Conservation (phyloP, 352 stramenopile genomes). For the Phytophthora sojae region DNA sequence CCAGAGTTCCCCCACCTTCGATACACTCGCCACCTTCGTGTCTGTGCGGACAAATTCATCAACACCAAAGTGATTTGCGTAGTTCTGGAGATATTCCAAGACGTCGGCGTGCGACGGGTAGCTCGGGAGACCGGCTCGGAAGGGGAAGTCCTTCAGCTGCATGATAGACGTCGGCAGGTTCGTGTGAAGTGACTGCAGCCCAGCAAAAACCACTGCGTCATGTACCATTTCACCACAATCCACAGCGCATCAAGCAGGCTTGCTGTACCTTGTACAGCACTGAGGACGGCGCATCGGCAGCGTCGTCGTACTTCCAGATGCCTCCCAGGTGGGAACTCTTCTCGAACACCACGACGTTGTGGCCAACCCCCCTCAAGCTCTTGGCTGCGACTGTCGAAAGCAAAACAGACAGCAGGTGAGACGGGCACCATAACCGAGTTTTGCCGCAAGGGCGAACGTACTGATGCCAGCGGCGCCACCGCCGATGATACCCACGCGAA, state of each 20-base stretch:
- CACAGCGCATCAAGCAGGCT: background rate
- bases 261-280: constrained; percentile 75
- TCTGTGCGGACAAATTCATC: constrained; percentile 51
- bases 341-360: constrained; percentile 73
- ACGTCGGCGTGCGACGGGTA: constrained; percentile 70
- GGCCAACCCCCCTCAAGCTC: constrained; percentile 56
- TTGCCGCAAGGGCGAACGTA: constrained; percentile 38
- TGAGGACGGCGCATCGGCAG: constrained; percentile 45
- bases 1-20: constrained; percentile 42
- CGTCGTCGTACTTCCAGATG: constrained; percentile 77
- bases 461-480: constrained; percentile 72
- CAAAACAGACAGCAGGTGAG: constrained; percentile 17
- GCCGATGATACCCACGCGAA: constrained; percentile 71
- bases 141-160: constrained; percentile 70
- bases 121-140: constrained; percentile 46
- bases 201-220: background rate
- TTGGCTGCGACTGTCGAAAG: constrained; percentile 59
- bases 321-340: constrained; percentile 60
- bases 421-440: background rate
- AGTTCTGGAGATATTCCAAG: constrained; percentile 66
- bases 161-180: constrained; percentile 79
- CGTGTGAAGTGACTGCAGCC: constrained; percentile 69
- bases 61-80: constrained; percentile 58
- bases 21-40: constrained; percentile 52
- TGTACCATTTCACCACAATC: background rate